phyloP scores from a whole-genome alignment of 371 early-diverging fungal species.

The Mucor irregularis region DNA sequence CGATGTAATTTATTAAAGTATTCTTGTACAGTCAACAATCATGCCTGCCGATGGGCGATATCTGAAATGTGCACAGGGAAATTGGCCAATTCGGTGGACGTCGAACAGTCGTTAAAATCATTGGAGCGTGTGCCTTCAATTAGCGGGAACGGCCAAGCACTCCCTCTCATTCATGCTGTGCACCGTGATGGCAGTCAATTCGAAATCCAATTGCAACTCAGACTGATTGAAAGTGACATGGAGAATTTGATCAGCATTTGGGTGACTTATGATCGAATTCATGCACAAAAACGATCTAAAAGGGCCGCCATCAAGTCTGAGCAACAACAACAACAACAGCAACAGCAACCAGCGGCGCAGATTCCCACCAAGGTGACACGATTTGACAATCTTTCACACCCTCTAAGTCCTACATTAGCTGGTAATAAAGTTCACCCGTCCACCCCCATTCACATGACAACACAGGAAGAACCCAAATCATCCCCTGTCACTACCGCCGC shows the following conservation, averaged over 20 bases:
- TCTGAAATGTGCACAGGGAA: conserved; percentile 16
- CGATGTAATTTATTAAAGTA: conserved; percentile 19
- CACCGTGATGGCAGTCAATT: conserved; percentile 68
- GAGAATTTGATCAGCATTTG: conserved; percentile 65
- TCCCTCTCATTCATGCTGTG: conserved; percentile 60
- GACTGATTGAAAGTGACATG: conserved; percentile 55
- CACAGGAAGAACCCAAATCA: background rate
- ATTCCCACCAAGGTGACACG: background rate
- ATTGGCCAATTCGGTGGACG: conserved; percentile 3
- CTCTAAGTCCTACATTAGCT: background rate
- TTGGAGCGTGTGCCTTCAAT: conserved; percentile 16
- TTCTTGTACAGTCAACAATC: conserved; percentile 24
- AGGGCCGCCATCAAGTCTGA: background rate
- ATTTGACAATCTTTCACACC: background rate
- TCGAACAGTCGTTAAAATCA: conserved; percentile 8
- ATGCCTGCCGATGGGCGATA: conserved; percentile 36
- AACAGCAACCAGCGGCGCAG: background rate
- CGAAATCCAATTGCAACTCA: conserved; percentile 62
- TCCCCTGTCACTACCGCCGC: background rate
- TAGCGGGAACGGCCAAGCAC: conserved; percentile 12
- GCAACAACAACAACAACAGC: background rate
- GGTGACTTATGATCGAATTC: conserved; percentile 69
- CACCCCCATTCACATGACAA: background rate
- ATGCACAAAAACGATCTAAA: conserved; percentile 19
- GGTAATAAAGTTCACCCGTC: background rate